Percentiles rank a stretch among this genome's conserved stretches.
phyloP scores from a whole-genome alignment of 164 flowering plant species.

The Liriodendron chinense region DNA sequence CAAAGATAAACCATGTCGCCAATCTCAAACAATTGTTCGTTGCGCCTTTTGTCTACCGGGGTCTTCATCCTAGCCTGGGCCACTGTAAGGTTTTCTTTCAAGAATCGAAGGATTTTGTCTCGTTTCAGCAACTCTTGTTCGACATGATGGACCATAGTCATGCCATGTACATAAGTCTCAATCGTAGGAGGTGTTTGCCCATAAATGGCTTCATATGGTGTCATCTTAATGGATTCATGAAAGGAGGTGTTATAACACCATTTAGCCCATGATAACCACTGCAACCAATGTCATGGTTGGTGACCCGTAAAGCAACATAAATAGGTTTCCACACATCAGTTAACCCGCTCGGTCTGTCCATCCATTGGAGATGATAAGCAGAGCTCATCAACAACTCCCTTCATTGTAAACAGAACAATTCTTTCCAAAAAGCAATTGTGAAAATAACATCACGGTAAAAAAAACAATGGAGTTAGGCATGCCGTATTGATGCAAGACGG shows the following conservation, averaged over 20 bases:
- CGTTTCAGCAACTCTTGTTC: background rate
- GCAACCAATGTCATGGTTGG: background rate
- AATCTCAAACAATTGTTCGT: background rate
- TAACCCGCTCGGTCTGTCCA: background rate
- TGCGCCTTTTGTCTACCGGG: background rate
- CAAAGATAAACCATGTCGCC: background rate
- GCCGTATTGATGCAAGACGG: too few species aligned
- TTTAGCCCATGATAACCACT: background rate
- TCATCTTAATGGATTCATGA: background rate
- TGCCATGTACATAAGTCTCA: background rate
- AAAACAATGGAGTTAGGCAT: background rate
- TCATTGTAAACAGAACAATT: background rate
- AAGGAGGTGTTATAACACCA: background rate
- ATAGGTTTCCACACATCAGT: background rate
- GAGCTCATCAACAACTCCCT: background rate
- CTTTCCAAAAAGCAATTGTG: background rate
- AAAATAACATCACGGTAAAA: background rate
- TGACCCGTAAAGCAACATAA: background rate
- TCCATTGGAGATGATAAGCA: background rate
- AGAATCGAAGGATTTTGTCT: background rate
- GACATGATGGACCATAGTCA: background rate
- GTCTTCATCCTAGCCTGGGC: background rate
- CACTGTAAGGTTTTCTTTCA: background rate
- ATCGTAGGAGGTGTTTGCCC: background rate
- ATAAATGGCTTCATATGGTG: background rate